These are phyloP conservation scores for Fusarium musae DNA, from an alignment of 2,329 filamentous ascomycete genomes.

Conservation along the genomic window DNA sequence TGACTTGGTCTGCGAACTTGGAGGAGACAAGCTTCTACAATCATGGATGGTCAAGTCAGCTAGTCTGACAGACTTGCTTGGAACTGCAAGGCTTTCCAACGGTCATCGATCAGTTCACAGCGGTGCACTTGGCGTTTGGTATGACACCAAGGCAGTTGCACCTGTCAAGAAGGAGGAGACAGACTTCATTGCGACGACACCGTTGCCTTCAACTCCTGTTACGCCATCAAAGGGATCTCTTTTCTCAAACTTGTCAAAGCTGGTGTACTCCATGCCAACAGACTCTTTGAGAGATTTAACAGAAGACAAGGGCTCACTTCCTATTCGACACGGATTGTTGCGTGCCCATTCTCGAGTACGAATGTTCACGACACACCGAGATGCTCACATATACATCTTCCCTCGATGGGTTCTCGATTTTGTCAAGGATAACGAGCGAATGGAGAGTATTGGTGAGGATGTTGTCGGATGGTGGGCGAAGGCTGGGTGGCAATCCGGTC, in stretches of 20 bases:
- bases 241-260: slow-evolving; percentile 74
- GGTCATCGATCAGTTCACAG: slow-evolving; percentile 60
- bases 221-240: slow-evolving; percentile 66
- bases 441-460: slow-evolving; percentile 92
- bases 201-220: slow-evolving; percentile 66
- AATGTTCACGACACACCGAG: slow-evolving; percentile 85
- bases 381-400: slow-evolving; percentile 95
- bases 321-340: slow-evolving; percentile 80
- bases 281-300: slow-evolving; percentile 87
- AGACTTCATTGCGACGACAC: slow-evolving; percentile 86
- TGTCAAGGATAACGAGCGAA: slow-evolving; percentile 78
- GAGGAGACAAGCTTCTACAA: slow-evolving; percentile 83
- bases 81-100: slow-evolving; percentile 55
- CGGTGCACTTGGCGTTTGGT: slow-evolving; percentile 90
- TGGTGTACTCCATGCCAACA: slow-evolving; percentile 88
- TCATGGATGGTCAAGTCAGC: slow-evolving; percentile 91
- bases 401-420: slow-evolving; percentile 92
- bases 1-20: slow-evolving; percentile 90
- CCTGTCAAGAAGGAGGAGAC: slow-evolving; percentile 90
- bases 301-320: slow-evolving; percentile 78
- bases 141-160: slow-evolving; percentile 81
- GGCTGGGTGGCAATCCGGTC: slow-evolving; percentile 85
- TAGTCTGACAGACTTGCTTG: slow-evolving; percentile 71
- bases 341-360: slow-evolving; percentile 79
- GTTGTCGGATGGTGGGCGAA: slow-evolving; percentile 97